A percentile compares a stretch with the other conserved stretches of the same genome.
Conservation (phyloP, 1,284 basidiomycete genomes). For the Neolentinus lepideus region DNA sequence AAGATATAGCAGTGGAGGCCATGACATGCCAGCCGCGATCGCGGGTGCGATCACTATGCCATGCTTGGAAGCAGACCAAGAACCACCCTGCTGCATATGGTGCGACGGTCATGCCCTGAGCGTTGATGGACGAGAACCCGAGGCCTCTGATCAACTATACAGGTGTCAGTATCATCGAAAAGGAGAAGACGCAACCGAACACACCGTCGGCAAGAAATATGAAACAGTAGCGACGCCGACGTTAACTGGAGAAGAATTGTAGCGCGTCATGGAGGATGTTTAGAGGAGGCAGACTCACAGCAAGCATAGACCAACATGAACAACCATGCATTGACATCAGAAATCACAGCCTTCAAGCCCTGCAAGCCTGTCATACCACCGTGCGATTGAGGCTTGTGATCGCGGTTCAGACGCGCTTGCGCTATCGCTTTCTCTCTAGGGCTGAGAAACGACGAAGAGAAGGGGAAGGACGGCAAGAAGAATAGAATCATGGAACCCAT, state of each 20-base stretch:
- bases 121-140: constrained; percentile 46
- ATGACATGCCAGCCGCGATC: constrained; percentile 51
- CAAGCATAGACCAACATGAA: constrained; percentile 44
- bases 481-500: constrained; percentile 38
- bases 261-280: not conserved
- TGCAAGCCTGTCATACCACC: constrained; percentile 49
- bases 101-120: constrained; percentile 48
- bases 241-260: constrained; percentile 30
- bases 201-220: constrained; percentile 47
- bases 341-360: constrained; percentile 41
- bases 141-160: constrained; percentile 42
- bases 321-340: constrained; percentile 42
- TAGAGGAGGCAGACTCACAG: constrained; percentile 26
- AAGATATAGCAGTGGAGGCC: constrained; percentile 33
- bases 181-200: constrained; percentile 6
- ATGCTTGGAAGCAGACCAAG: constrained; percentile 43
- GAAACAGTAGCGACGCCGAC: constrained; percentile 48
- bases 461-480: constrained; percentile 38
- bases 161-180: constrained; percentile 1
- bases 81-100: constrained; percentile 49
- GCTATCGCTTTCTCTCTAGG: constrained; percentile 44
- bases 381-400: constrained; percentile 48
- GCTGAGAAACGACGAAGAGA: constrained; percentile 27
- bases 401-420: constrained; percentile 43
- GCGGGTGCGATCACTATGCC: constrained; percentile 43